These are phyloP conservation scores for Ophiosphaerella korrae DNA, from an alignment of 2,329 filamentous ascomycete genomes.

Conservation along the genomic window DNA sequence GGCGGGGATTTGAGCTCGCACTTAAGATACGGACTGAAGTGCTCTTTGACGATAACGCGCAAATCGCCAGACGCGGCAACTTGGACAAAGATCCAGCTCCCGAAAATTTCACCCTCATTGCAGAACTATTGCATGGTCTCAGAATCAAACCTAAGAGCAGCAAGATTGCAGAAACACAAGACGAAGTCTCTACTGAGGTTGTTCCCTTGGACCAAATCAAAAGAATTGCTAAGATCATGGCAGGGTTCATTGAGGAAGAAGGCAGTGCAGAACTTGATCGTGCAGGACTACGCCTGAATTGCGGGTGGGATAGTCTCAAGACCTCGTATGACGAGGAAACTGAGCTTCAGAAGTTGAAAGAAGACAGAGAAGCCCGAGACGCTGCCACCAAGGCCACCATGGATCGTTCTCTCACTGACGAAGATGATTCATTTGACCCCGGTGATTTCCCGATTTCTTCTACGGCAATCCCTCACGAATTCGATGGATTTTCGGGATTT, in stretches of 20 bases:
- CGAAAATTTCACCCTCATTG: conserved; percentile 9
- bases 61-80: conserved; percentile 4
- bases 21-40: conserved; percentile 12
- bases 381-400: neutral
- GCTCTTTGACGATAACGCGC: conserved; percentile 6
- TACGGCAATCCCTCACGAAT: too few species aligned
- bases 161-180: conserved; percentile 1
- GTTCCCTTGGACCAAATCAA: conserved; percentile 10
- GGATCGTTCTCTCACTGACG: neutral
- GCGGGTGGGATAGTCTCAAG: conserved; percentile 4
- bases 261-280: conserved; percentile 11
- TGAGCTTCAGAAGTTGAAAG: neutral
- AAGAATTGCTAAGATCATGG: conserved; percentile 14
- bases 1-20: conserved; percentile 15
- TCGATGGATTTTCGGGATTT: too few species aligned
- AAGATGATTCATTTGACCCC: neutral
- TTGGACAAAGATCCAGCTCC: conserved; percentile 7
- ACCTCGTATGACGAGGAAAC: conserved; percentile 6
- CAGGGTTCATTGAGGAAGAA: conserved; percentile 8
- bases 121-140: conserved; percentile 11
- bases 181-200: conserved; percentile 13
- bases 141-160: conserved; percentile 11
- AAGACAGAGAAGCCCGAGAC: neutral
- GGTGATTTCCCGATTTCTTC: too few species aligned
- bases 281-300: conserved; percentile 1